Conservation (phyloP, 2,329 filamentous ascomycete genomes). For the Ceratocystis diversiconidia region DNA sequence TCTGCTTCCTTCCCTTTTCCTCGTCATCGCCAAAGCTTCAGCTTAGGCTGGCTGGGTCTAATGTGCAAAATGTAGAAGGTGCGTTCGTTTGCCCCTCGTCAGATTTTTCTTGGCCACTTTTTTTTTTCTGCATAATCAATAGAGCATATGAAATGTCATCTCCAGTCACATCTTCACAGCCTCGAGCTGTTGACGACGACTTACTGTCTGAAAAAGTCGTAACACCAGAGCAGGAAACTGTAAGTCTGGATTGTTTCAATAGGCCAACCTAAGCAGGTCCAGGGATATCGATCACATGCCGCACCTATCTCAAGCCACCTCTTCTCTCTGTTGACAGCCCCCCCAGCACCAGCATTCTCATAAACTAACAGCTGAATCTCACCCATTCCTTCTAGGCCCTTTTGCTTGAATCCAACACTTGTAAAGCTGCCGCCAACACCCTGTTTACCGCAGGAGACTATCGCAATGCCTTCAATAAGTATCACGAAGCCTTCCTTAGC, state of each 20-base stretch:
- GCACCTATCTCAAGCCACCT: background rate
- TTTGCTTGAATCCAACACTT: slow-evolving; percentile 53
- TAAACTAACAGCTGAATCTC: background rate
- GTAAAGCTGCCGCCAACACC: slow-evolving; percentile 63
- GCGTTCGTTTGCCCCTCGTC: background rate
- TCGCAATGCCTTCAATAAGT: slow-evolving; percentile 64
- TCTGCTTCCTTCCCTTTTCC: background rate
- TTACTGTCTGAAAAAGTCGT: slow-evolving; percentile 29
- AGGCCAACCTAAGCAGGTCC: background rate
- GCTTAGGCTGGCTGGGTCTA: background rate
- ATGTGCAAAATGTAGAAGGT: background rate
- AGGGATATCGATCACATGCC: background rate
- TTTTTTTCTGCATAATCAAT: background rate
- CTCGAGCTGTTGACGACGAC: slow-evolving; percentile 19
- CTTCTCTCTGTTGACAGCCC: no score
- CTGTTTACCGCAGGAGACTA: slow-evolving; percentile 63
- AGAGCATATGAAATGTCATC: background rate
- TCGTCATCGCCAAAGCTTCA: background rate
- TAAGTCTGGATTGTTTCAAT: slow-evolving; percentile 24
- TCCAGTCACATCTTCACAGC: background rate
- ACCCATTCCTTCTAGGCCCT: slow-evolving; percentile 38
- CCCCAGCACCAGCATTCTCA: no score
- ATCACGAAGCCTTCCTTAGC: slow-evolving; percentile 63
- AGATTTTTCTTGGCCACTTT: background rate
- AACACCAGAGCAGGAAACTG: slow-evolving; percentile 43